Conservation (phyloP, 345 rosid genomes). For the Sapria himalayana region DNA sequence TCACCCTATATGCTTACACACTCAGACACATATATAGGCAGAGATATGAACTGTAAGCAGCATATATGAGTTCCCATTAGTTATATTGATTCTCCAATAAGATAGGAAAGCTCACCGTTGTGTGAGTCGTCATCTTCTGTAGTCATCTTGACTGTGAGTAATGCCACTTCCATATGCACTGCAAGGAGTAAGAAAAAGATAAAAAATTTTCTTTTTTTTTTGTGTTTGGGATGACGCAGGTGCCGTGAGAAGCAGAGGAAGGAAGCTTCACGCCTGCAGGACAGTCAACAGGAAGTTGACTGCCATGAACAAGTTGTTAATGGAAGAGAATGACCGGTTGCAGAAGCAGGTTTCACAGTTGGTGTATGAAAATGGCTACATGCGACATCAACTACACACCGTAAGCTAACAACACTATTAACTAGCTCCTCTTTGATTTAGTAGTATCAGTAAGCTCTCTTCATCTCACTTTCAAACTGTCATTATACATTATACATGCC, state of each 20-base stretch:
- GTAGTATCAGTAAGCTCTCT: not conserved
- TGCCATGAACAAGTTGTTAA: slow-evolving; percentile 90
- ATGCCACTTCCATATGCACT: not conserved
- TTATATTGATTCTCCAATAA: no score
- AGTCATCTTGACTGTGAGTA: not conserved
- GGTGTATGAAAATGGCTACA: slow-evolving; percentile 77
- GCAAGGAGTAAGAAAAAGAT: not conserved
- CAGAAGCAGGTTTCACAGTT: slow-evolving; percentile 98
- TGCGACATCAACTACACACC: slow-evolving; percentile 73
- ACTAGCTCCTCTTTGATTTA: not conserved
- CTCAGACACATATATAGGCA: no score
- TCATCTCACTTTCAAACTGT: no score
- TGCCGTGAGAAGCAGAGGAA: slow-evolving; percentile 98
- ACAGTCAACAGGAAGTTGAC: slow-evolving; percentile 82
- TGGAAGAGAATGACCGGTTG: slow-evolving; percentile 97
- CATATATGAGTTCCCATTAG: no score
- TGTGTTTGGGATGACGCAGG: slow-evolving; percentile 16
- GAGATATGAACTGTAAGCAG: no score
- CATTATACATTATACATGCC: no score
- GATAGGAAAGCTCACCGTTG: not conserved
- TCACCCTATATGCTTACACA: no score
- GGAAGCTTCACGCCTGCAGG: slow-evolving; percentile 82
- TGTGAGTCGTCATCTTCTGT: not conserved
- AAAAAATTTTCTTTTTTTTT: not conserved
- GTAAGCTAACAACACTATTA: slow-evolving; percentile 12